These are phyloP conservation scores for Arachis hypogaea DNA, from an alignment of 306 rosid species.

Conservation along the genomic window DNA sequence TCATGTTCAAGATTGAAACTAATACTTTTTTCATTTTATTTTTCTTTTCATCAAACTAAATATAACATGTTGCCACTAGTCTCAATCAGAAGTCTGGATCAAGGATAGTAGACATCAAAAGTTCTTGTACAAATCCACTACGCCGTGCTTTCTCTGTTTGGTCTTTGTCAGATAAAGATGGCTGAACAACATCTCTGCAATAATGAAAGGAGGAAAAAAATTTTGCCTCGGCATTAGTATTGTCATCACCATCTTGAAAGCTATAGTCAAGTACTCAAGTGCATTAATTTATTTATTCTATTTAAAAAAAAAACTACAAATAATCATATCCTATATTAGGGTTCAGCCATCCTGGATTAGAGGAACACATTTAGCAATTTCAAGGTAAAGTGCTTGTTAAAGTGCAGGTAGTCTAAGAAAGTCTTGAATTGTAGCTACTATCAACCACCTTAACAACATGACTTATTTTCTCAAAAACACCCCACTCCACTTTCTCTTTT, in stretches of 20 bases:
- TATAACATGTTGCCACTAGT: slow-evolving; percentile 16
- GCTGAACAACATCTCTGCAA: slow-evolving; percentile 52
- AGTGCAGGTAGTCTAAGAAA: slow-evolving; percentile 5
- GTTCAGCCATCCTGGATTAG: background rate
- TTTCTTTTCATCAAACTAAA: slow-evolving; percentile 14
- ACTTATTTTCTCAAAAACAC: too few species aligned
- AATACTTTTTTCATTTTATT: background rate
- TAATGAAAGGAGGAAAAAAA: background rate
- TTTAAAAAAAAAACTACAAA: background rate
- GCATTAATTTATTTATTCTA: too few species aligned
- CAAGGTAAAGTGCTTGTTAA: slow-evolving; percentile 5
- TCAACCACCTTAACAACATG: too few species aligned
- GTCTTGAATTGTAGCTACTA: slow-evolving; percentile 4
- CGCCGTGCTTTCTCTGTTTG: slow-evolving; percentile 57
- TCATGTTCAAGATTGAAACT: slow-evolving; percentile 35
- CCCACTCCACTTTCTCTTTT: too few species aligned
- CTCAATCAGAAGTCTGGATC: slow-evolving; percentile 53
- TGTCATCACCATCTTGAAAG: background rate
- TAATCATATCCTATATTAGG: background rate
- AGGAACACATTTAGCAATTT: slow-evolving; percentile 3
- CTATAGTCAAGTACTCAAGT: background rate
- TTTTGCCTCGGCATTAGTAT: background rate
- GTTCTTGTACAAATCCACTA: slow-evolving; percentile 62
- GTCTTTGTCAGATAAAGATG: slow-evolving; percentile 57
- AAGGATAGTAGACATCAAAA: slow-evolving; percentile 58